Evolutionary conservation across 2,329 filamentous ascomycete species (phyloP), one percentile per base, ranked within the genome.

Genomic region (Basipetospora sp.): DNA sequence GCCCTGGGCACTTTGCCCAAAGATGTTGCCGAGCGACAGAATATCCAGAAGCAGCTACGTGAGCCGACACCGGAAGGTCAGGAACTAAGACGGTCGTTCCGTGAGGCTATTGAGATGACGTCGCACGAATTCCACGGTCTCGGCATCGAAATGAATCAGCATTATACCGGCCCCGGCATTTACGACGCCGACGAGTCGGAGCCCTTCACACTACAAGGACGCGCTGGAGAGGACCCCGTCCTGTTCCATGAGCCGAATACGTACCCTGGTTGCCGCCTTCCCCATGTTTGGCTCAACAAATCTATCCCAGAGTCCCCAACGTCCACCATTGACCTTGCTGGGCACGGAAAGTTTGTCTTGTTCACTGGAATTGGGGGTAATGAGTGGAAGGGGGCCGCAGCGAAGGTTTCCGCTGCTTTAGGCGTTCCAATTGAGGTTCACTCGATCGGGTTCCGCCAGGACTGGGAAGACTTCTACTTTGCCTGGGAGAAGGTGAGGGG

Each of bases 261-360:
- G 3, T 74, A 66, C 45, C 75, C 75, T 1, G 76, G 75, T 6
- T 59, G 59, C 20, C 58, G 74, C 2, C 52, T 78, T 16, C 75
- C 76, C 4, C 75, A 80, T 50, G 73, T 61, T 1, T 79, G 75
- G 75, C 53, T 79, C 13, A 69, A 74, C 52, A 60, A 59, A 15
- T 46, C 56, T 5, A 46, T 59, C 9, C 64, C 71, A 0, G 53
- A 54, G 8, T 48, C 59, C 37, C 54, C 55, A 11, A 53, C 70
- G 14, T 76, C 71, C 1, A 77, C 72, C 0, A 65, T 72, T 32
- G 74, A 79, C 49, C 52, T 79, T 2, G 69, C 69, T 0, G 74
- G 74, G 0, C 59, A 75, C 35, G 67, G 69, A 1, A 45, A 46
- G 0, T 76, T 74, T 47, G 56, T 51, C 10, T 47, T 72, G 2